Evolutionary conservation across 164 flowering plant species (phyloP).

Genomic region (Cinnamomum micranthum): DNA sequence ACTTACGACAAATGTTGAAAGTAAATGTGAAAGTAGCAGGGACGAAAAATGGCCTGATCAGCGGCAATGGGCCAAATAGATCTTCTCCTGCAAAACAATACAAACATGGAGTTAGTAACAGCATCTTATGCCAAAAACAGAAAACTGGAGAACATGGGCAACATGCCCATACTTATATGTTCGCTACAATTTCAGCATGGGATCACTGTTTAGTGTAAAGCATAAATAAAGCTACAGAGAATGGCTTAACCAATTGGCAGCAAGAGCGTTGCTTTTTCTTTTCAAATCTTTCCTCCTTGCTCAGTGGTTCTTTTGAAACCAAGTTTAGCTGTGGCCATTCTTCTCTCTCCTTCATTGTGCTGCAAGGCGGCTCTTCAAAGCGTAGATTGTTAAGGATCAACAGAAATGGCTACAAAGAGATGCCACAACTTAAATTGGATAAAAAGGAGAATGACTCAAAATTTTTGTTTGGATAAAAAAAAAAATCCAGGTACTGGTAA

Average conservation of each 20-base stretch:
- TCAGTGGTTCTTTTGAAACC: slow-evolving; percentile 78
- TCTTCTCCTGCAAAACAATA: slow-evolving; percentile 73
- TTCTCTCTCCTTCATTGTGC: slow-evolving; percentile 89
- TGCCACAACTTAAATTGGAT: background rate
- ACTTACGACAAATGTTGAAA: too few relatives aligned
- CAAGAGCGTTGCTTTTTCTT: slow-evolving; percentile 92
- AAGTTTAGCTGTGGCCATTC: slow-evolving; percentile 56
- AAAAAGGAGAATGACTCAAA: background rate
- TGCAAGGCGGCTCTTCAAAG: slow-evolving; percentile 92
- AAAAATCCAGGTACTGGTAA: background rate
- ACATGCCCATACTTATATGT: background rate
- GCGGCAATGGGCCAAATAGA: slow-evolving; percentile 88
- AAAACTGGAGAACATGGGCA: background rate
- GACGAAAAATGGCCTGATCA: slow-evolving; percentile 97
- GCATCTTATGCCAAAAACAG: slow-evolving; percentile 1
- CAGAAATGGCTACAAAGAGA: background rate
- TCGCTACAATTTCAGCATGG: too few relatives aligned
- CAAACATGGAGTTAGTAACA: slow-evolving; percentile 6
- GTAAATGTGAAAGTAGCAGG: slow-evolving; percentile 99
- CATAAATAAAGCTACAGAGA: background rate
- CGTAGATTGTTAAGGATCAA: slow-evolving; percentile 26
- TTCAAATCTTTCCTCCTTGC: slow-evolving; percentile 71
- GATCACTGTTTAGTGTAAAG: too few relatives aligned
- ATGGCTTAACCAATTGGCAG: slow-evolving; percentile 86
- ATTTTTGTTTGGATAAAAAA: background rate